Percentiles rank a stretch among this genome's conserved stretches.
phyloP scores from a whole-genome alignment of 305 asterid species.

The Solanum hybrid region DNA sequence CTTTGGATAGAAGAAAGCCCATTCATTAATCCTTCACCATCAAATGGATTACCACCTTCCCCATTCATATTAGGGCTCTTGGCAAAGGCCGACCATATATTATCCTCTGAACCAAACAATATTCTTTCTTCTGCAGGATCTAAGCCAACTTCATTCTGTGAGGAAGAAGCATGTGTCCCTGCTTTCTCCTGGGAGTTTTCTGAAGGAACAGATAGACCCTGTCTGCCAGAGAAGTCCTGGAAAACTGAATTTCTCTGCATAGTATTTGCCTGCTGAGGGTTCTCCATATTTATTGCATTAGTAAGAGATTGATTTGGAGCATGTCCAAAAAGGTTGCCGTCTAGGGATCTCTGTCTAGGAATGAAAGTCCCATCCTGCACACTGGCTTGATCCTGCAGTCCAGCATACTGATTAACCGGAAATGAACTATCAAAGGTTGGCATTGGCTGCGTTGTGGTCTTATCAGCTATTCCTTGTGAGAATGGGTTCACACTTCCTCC shows the following conservation, averaged over 20 bases:
- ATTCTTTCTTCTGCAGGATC: conserved; percentile 87
- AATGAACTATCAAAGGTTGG: conserved; percentile 34
- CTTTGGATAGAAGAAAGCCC: conserved; percentile 54
- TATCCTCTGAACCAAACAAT: conserved; percentile 87
- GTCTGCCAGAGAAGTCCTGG: conserved; percentile 33
- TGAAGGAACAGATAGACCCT: conserved; percentile 28
- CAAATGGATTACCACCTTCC: conserved; percentile 45
- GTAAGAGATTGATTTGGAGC: conserved; percentile 33
- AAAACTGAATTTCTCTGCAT: conserved; percentile 35
- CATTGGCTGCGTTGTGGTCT: conserved; percentile 40
- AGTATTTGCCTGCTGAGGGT: conserved; percentile 39
- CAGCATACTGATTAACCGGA: conserved; percentile 40
- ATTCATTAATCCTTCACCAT: conserved; percentile 34
- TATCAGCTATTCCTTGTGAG: conserved; percentile 41
- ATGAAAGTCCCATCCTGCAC: conserved; percentile 33
- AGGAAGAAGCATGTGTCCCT: conserved; percentile 27
- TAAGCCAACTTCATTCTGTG: conserved; percentile 51
- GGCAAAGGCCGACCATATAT: conserved; percentile 74
- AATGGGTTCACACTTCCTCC: conserved; percentile 52
- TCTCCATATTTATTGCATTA: conserved; percentile 29
- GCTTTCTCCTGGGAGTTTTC: conserved; percentile 35
- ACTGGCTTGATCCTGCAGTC: conserved; percentile 36
- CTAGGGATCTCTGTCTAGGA: conserved; percentile 44
- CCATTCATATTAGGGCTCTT: conserved; percentile 38
- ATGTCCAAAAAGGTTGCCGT: conserved; percentile 31